phyloP scores from a whole-genome alignment of 148 eudicot species.

The Nyssa sinensis region DNA sequence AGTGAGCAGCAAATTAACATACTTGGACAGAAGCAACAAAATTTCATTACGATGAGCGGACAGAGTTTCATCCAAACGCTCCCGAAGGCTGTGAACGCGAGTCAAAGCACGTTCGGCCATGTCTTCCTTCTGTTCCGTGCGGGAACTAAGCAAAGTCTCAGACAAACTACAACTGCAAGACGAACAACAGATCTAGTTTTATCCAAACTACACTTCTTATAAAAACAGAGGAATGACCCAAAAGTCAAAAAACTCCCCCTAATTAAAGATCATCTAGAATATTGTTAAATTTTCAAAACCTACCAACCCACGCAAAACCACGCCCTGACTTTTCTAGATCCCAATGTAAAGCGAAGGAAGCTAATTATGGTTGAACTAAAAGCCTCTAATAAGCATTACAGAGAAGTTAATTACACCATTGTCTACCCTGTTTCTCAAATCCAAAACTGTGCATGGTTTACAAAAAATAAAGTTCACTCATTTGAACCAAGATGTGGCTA shows the following conservation, averaged over 20 bases:
- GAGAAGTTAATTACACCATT: not conserved
- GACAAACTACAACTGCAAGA: slow-evolving; percentile 31
- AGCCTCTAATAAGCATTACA: not conserved
- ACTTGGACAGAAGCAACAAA: slow-evolving; percentile 65
- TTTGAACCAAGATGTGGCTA: not conserved
- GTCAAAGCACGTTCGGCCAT: slow-evolving; percentile 65
- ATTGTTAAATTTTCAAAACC: slow-evolving; percentile 3
- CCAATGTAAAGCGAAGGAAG: not conserved
- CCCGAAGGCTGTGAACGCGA: slow-evolving; percentile 71
- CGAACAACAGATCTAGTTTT: not conserved
- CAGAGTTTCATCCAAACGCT: slow-evolving; percentile 71
- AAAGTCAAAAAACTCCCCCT: slow-evolving; percentile 13
- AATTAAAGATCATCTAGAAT: not conserved
- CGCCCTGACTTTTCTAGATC: not conserved
- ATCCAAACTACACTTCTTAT: not conserved
- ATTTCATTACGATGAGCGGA: slow-evolving; percentile 69
- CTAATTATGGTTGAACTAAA: not conserved
- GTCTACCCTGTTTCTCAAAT: not conserved
- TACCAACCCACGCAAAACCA: not conserved
- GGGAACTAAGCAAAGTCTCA: not conserved
- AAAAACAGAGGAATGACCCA: not conserved
- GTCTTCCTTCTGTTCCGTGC: not conserved
- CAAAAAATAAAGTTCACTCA: not conserved
- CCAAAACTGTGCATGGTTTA: not conserved
- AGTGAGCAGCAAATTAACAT: not conserved